Percentiles rank a stretch among this genome's conserved stretches.
Conservation (phyloP, 768 basidiomycete genomes). For the Suillus subalutaceus region DNA sequence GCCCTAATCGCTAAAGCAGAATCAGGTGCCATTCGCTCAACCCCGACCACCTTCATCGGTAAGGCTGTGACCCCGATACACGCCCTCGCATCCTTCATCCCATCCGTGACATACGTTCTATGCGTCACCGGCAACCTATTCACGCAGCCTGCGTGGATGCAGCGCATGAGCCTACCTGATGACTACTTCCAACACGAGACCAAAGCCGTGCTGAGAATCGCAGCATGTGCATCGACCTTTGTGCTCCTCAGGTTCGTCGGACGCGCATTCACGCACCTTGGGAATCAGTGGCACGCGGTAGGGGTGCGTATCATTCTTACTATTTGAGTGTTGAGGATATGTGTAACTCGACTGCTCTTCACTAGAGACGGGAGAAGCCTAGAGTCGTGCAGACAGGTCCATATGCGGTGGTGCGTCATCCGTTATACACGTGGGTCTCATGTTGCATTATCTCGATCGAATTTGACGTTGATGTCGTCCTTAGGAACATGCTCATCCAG, state of each 20-base stretch:
- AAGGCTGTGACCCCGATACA: slow-evolving; percentile 34
- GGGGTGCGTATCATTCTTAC: slow-evolving; percentile 24
- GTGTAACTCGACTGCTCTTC: slow-evolving; percentile 2
- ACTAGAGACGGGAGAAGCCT: slow-evolving; percentile 33
- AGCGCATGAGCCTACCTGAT: slow-evolving; percentile 27
- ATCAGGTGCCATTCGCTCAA: slow-evolving; percentile 21
- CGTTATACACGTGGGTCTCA: slow-evolving; percentile 33
- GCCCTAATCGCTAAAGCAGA: slow-evolving; percentile 14
- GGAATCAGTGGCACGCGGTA: slow-evolving; percentile 35
- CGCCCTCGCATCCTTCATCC: slow-evolving; percentile 22
- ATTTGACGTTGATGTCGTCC: slow-evolving; percentile 15
- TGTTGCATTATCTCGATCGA: background rate
- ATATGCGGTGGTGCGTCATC: slow-evolving; percentile 41
- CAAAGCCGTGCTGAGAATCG: slow-evolving; percentile 26
- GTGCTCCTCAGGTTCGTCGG: slow-evolving; percentile 20
- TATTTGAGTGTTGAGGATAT: background rate
- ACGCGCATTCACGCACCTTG: slow-evolving; percentile 22
- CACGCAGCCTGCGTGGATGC: slow-evolving; percentile 40
- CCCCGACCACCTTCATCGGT: slow-evolving; percentile 22
- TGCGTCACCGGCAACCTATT: slow-evolving; percentile 32
- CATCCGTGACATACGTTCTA: slow-evolving; percentile 32
- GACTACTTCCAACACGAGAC: slow-evolving; percentile 24
- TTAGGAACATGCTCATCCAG: background rate
- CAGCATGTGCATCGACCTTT: slow-evolving; percentile 29
- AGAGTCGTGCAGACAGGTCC: slow-evolving; percentile 34